Evolutionary conservation across 1,284 basidiomycete species (phyloP).

Genomic region (Austroboletus niveus): DNA sequence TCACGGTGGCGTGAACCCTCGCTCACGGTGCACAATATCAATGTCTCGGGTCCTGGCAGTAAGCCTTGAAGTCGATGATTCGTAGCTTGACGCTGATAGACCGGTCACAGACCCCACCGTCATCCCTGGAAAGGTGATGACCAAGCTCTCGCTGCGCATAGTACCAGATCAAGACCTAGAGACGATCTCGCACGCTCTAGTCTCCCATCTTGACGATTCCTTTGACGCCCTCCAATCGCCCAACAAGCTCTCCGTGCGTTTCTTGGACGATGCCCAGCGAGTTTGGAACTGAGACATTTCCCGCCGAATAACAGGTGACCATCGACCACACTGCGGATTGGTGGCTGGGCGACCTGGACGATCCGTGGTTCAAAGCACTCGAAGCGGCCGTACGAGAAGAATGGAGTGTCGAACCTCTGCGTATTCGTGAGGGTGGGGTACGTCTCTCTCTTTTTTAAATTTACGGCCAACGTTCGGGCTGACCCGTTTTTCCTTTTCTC

Average conservation of each 20-base stretch:
- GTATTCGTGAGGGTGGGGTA: constrained; percentile 93
- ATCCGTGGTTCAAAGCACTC: constrained; percentile 81
- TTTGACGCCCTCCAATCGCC: constrained; percentile 67
- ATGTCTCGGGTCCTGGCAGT: constrained; percentile 77
- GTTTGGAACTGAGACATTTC: background rate
- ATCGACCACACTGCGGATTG: constrained; percentile 89
- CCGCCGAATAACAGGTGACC: constrained; percentile 50
- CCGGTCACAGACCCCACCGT: constrained; percentile 68
- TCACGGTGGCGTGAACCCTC: constrained; percentile 81
- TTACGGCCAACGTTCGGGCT: background rate
- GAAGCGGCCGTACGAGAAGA: constrained; percentile 81
- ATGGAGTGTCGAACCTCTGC: constrained; percentile 82
- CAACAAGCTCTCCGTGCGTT: constrained; percentile 66
- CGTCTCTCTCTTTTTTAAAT: constrained; percentile 32
- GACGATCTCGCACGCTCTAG: constrained; percentile 62
- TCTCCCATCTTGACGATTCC: constrained; percentile 54
- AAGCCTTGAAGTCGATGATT: constrained; percentile 21
- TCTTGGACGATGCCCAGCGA: background rate
- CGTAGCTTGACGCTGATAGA: background rate
- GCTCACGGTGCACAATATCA: constrained; percentile 68
- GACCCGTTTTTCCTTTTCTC: background rate
- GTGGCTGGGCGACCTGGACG: constrained; percentile 90
- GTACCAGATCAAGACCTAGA: constrained; percentile 91
- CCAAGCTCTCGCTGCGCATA: constrained; percentile 85
- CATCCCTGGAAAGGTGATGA: constrained; percentile 79